Conservation (phyloP, 805 yeast genomes). For the Yarrowia bubula region DNA sequence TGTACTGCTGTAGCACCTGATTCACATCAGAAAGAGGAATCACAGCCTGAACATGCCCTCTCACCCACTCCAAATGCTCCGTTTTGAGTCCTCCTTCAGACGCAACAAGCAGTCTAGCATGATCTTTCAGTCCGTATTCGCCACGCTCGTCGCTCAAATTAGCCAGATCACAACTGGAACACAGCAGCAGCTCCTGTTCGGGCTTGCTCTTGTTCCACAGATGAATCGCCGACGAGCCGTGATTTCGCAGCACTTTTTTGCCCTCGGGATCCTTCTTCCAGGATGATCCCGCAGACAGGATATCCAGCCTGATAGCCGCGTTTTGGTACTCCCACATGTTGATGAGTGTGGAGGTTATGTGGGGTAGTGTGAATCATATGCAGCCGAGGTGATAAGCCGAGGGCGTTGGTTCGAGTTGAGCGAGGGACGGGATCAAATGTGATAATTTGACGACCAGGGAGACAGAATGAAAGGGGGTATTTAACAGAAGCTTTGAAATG, state of each 20-base stretch:
- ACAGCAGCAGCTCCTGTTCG: conserved; percentile 6
- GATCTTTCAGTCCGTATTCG: conserved; percentile 7
- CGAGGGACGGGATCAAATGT: too few relatives aligned
- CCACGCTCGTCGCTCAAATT: not conserved
- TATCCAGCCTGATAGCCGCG: conserved; percentile 17
- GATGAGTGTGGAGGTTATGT: not conserved
- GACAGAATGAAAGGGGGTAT: too few relatives aligned
- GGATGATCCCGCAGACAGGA: conserved; percentile 6
- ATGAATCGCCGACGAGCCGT: conserved; percentile 16
- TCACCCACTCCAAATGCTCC: conserved; percentile 12
- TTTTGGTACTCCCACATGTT: conserved; percentile 25
- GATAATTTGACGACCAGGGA: too few relatives aligned
- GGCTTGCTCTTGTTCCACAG: conserved; percentile 19
- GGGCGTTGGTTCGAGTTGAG: not conserved
- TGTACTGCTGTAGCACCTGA: conserved; percentile 5
- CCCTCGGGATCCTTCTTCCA: conserved; percentile 19
- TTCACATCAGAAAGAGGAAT: conserved; percentile 2
- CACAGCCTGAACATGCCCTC: conserved; percentile 6
- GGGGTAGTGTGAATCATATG: conserved; percentile 19
- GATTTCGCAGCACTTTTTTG: conserved; percentile 6
- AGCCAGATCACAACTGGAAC: conserved; percentile 21
- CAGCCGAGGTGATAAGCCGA: conserved; percentile 18
- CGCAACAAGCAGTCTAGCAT: conserved; percentile 9
- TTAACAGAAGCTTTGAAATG: too few relatives aligned
- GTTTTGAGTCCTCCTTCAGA: conserved; percentile 12